Evolutionary conservation across 192 early-diverging fungal species (phyloP), one percentile per base, ranked within the genome.

Genomic region (Coemansia sp.): DNA sequence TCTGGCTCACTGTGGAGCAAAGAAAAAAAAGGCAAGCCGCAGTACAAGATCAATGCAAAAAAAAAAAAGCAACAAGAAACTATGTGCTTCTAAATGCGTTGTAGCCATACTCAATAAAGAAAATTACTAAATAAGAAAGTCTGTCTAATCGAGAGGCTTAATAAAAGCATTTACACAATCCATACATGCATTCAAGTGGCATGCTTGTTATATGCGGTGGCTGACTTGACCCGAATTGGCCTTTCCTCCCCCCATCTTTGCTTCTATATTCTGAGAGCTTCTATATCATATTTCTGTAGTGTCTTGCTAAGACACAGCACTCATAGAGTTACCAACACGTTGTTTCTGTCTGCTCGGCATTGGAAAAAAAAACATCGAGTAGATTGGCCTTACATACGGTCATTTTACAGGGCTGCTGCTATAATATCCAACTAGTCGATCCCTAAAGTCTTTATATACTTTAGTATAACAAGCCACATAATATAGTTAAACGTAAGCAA

Each of bases 141-240:
- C 39, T 17, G 0, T 6, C 39, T 17, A 46, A 46, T 14, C 39
- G 39, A 14, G 39, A 10, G 39, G 39, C 39, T 10, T 10, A 46
- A 46, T 4, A 46, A 3, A 46, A 17, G 39, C 39, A 46, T 46
- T 46, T 46, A 3, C 39, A 46, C 39, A 46, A 46, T 46, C 39
- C 39, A 46, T 14, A 46, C 11, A 46, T 46, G 39, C 39, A 46
- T 46, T 46, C 39, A 17, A 46, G 39, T 46, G 52, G 24, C 31
- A 63, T 46, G 39, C 39, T 46, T 46, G 58, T 39, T 60, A 51
- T 61, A 51, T 24, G 29, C 42, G 39, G 39, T 46, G 39, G 39
- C 39, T 46, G 39, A 46, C 39, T 17, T 46, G 39, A 46, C 39
- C 39, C 39, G 39, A 46, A 46, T 17, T 46, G 39, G 39, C 39